phyloP scores from a whole-genome alignment of 768 basidiomycete genomes.

The Daedaleopsis nitida region DNA sequence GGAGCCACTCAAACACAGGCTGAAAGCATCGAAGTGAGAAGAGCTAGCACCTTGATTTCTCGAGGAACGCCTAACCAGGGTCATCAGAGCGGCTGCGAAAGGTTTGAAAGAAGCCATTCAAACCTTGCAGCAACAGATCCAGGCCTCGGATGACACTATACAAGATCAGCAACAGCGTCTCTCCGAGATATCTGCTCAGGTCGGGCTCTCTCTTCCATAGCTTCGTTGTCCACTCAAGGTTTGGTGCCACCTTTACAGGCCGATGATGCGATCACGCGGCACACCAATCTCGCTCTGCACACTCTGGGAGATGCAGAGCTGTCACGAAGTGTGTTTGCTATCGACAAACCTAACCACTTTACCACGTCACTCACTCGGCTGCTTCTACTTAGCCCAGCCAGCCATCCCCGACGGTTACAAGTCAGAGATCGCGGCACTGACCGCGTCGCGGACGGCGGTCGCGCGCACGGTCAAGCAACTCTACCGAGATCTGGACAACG shows the following conservation, averaged over 20 bases:
- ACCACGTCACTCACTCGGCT: neutral
- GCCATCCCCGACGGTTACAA: neutral
- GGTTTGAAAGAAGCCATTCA: constrained; percentile 28
- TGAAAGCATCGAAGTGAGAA: constrained; percentile 34
- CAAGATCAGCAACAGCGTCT: constrained; percentile 27
- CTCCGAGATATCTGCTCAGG: constrained; percentile 33
- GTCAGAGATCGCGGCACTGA: neutral
- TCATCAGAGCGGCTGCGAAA: constrained; percentile 29
- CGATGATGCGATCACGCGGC: neutral
- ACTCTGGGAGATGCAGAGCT: neutral
- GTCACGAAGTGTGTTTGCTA: neutral
- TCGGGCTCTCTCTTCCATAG: constrained; percentile 7
- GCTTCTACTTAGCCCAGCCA: neutral
- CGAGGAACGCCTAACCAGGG: neutral
- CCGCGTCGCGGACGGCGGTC: constrained; percentile 1
- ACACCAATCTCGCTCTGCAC: neutral
- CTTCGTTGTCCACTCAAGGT: neutral
- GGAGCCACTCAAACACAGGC: constrained; percentile 30
- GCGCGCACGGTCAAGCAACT: constrained; percentile 12
- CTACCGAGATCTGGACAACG: constrained; percentile 7
- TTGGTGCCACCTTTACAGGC: neutral
- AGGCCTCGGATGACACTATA: constrained; percentile 26
- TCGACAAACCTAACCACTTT: neutral
- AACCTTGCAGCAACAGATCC: constrained; percentile 27
- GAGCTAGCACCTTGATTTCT: no score